phyloP scores from a whole-genome alignment of 2,329 filamentous ascomycete species.

The Neopestalotiopsis rosae region DNA sequence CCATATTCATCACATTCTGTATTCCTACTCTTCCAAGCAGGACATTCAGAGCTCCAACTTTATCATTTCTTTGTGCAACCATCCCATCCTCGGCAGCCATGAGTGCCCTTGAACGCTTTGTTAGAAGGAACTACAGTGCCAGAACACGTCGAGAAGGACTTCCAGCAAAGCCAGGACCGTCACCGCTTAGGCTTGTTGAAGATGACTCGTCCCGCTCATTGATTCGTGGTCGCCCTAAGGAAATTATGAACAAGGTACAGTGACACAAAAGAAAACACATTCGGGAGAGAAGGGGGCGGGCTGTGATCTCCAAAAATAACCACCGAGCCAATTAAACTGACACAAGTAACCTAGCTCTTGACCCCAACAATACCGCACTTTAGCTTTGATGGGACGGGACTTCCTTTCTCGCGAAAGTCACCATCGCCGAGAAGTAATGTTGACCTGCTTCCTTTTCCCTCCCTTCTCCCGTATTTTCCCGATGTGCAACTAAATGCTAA shows the following conservation, averaged over 20 bases:
- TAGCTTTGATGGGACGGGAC: conserved; percentile 31
- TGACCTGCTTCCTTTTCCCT: neutral
- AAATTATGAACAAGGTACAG: conserved; percentile 35
- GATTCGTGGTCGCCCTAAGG: conserved; percentile 29
- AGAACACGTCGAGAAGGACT: conserved; percentile 25
- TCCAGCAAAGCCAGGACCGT: conserved; percentile 28
- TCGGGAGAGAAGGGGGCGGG: neutral
- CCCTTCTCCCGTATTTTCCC: neutral
- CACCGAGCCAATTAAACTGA: conserved; percentile 8
- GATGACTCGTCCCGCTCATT: conserved; percentile 26
- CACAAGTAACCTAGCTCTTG: conserved; percentile 27
- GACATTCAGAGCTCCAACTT: too few relatives aligned
- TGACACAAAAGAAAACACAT: neutral
- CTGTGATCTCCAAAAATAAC: conserved; percentile 3
- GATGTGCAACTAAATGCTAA: conserved; percentile 9
- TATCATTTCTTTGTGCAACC: too few relatives aligned
- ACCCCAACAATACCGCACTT: conserved; percentile 36
- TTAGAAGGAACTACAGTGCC: conserved; percentile 29
- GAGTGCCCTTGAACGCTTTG: conserved; percentile 34
- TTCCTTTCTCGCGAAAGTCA: conserved; percentile 28
- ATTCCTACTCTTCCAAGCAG: too few relatives aligned
- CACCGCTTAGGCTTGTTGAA: conserved; percentile 23
- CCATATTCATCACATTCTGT: too few relatives aligned
- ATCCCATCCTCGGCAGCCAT: conserved; percentile 15
- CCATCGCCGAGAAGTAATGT: conserved; percentile 29